These are phyloP conservation scores for Westerdykella ornata DNA, from an alignment of 2,329 filamentous ascomycete genomes.

Conservation along the genomic window DNA sequence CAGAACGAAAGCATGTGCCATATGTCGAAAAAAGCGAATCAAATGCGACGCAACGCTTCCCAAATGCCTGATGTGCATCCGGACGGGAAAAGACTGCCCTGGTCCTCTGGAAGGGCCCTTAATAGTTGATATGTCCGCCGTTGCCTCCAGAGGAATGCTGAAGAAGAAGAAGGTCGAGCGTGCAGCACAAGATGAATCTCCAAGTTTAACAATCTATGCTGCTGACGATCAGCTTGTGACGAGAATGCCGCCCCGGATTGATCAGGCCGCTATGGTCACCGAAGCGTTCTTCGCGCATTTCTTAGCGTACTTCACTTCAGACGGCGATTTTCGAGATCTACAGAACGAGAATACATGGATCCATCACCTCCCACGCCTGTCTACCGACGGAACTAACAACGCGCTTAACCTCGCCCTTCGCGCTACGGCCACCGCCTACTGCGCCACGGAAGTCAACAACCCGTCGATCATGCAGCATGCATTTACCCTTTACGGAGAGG, in stretches of 20 bases:
- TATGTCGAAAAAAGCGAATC: slow-evolving; percentile 29
- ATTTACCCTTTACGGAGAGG: slow-evolving; percentile 22
- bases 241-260: slow-evolving; percentile 7
- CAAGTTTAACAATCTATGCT: too few species aligned
- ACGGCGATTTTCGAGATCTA: slow-evolving; percentile 20
- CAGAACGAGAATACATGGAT: slow-evolving; percentile 25
- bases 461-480: slow-evolving; percentile 15
- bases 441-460: slow-evolving; percentile 18
- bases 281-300: slow-evolving; percentile 26
- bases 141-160: slow-evolving; percentile 2
- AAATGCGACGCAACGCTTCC: slow-evolving; percentile 29
- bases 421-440: slow-evolving; percentile 25
- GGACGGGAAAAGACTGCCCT: slow-evolving; percentile 18
- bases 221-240: not conserved
- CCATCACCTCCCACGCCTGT: slow-evolving; percentile 19
- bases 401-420: slow-evolving; percentile 22
- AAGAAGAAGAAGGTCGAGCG: slow-evolving; percentile 6
- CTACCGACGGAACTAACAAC: slow-evolving; percentile 17
- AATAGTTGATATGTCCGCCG: slow-evolving; percentile 27
- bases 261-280: slow-evolving; percentile 14
- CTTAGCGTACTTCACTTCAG: slow-evolving; percentile 20
- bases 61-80: slow-evolving; percentile 26
- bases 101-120: slow-evolving; percentile 22
- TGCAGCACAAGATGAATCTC: too few species aligned
- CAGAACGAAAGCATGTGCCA: slow-evolving; percentile 21